These are phyloP conservation scores for Friedmanniomyces simplex DNA, from an alignment of 495 filamentous ascomycete species.

Conservation along the genomic window DNA sequence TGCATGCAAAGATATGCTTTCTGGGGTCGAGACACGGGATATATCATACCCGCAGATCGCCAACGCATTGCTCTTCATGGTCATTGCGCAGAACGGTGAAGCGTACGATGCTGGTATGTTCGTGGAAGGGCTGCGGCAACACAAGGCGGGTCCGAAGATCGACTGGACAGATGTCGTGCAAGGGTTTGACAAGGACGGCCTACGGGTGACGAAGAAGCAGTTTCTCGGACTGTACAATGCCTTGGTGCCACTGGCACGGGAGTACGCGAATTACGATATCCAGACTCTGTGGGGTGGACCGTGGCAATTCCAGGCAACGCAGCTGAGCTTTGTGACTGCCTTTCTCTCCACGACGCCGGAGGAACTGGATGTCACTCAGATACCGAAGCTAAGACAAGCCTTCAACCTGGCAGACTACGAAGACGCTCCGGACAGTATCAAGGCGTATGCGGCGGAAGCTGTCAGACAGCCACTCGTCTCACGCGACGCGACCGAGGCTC, in stretches of 20 bases:
- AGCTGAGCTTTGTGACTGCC: slow-evolving; percentile 79
- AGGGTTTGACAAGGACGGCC: slow-evolving; percentile 69
- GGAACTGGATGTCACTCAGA: slow-evolving; percentile 68
- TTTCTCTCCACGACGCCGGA: slow-evolving; percentile 60
- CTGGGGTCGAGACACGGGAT: slow-evolving; percentile 52
- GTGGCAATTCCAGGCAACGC: slow-evolving; percentile 77
- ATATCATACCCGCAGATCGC: slow-evolving; percentile 76
- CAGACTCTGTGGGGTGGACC: slow-evolving; percentile 83
- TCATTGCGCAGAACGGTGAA: slow-evolving; percentile 53
- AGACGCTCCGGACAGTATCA: slow-evolving; percentile 57
- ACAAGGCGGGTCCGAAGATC: slow-evolving; percentile 49
- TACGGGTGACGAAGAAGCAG: slow-evolving; percentile 64
- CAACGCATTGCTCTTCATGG: slow-evolving; percentile 71
- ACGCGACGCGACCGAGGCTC: slow-evolving; percentile 63
- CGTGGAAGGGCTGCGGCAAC: slow-evolving; percentile 49
- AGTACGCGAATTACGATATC: slow-evolving; percentile 56
- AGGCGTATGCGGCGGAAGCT: slow-evolving; percentile 59
- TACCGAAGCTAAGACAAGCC: slow-evolving; percentile 66
- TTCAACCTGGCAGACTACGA: slow-evolving; percentile 70
- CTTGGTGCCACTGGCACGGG: slow-evolving; percentile 56
- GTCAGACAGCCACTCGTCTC: slow-evolving; percentile 83
- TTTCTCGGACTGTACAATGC: slow-evolving; percentile 71
- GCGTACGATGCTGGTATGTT: slow-evolving; percentile 66
- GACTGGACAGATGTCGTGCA: slow-evolving; percentile 75
- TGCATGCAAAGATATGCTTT: slow-evolving; percentile 51